Percentiles rank a stretch among this genome's conserved stretches.
phyloP scores from a whole-genome alignment of 2,329 filamentous ascomycete genomes.

The Fusarium agapanthi region DNA sequence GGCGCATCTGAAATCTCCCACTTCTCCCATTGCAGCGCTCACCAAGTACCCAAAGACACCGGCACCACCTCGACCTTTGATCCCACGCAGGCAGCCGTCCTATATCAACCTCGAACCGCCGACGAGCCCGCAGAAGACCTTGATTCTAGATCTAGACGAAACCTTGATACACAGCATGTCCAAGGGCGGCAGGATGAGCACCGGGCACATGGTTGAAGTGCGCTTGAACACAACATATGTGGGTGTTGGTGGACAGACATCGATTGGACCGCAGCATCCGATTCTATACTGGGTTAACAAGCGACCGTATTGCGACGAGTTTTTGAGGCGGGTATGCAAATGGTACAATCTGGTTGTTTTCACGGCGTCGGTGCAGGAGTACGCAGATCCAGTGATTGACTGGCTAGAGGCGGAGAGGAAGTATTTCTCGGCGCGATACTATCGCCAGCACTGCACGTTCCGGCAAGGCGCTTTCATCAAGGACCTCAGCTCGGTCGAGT shows the following conservation, averaged over 20 bases:
- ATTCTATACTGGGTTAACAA: conserved; percentile 99
- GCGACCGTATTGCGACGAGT: conserved; percentile 95
- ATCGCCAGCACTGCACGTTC: conserved; percentile 96
- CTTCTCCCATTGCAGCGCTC: conserved; percentile 78
- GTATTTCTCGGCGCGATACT: conserved; percentile 93
- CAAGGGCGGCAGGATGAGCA: conserved; percentile 94
- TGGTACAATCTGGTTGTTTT: conserved; percentile 99
- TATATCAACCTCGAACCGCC: conserved; percentile 73
- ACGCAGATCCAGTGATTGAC: conserved; percentile 98
- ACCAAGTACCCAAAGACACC: conserved; percentile 92
- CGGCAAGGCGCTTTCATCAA: conserved; percentile 98
- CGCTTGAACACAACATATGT: conserved; percentile 79
- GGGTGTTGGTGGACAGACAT: conserved; percentile 72
- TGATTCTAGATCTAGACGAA: conserved; percentile 95
- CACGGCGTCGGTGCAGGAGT: conserved; percentile 97
- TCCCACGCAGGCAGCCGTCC: conserved; percentile 88
- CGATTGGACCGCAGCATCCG: conserved; percentile 78
- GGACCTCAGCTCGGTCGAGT: conserved; percentile 93
- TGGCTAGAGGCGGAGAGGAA: conserved; percentile 97
- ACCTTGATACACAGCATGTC: conserved; percentile 98
- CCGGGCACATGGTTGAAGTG: conserved; percentile 98
- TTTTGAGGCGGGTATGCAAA: conserved; percentile 89
- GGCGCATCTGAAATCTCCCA: conserved; percentile 91
- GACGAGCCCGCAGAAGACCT: conserved; percentile 80
- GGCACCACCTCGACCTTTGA: conserved; percentile 86